These are phyloP conservation scores for Pichia sp. DNA, from an alignment of 1,139 yeast species.

Conservation along the genomic window DNA sequence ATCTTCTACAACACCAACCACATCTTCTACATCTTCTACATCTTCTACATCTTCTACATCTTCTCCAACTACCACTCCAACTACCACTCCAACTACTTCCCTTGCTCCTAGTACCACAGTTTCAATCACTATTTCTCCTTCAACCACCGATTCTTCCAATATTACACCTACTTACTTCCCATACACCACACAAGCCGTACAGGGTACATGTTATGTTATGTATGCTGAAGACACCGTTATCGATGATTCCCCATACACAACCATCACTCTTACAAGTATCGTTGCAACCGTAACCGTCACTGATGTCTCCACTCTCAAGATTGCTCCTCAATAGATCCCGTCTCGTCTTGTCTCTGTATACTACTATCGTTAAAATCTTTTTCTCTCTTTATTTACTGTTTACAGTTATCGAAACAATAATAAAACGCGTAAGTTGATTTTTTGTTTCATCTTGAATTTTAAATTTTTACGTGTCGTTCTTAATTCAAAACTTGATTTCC, in stretches of 20 bases:
- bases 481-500: no score
- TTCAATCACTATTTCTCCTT: constrained; percentile 2
- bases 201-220: constrained; percentile 30
- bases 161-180: constrained; percentile 20
- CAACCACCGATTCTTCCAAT: constrained; percentile 8
- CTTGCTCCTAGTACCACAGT: constrained; percentile 3
- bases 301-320: background rate
- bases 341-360: background rate
- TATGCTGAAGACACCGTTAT: constrained; percentile 28
- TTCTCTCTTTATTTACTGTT: background rate
- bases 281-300: constrained; percentile 29
- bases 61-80: constrained; percentile 3
- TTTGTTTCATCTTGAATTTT: no score
- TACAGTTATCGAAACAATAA: no score
- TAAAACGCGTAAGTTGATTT: background rate
- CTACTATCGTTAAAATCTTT: background rate
- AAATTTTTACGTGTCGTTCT: no score
- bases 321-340: background rate
- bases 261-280: constrained; percentile 27
- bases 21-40: background rate
- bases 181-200: constrained; percentile 25
- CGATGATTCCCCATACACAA: constrained; percentile 27
- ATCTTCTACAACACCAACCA: background rate
- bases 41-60: constrained; percentile 2
- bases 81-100: constrained; percentile 9